These are phyloP conservation scores for Lactifluus subvellereus DNA, from an alignment of 768 basidiomycete species.

Conservation along the genomic window DNA sequence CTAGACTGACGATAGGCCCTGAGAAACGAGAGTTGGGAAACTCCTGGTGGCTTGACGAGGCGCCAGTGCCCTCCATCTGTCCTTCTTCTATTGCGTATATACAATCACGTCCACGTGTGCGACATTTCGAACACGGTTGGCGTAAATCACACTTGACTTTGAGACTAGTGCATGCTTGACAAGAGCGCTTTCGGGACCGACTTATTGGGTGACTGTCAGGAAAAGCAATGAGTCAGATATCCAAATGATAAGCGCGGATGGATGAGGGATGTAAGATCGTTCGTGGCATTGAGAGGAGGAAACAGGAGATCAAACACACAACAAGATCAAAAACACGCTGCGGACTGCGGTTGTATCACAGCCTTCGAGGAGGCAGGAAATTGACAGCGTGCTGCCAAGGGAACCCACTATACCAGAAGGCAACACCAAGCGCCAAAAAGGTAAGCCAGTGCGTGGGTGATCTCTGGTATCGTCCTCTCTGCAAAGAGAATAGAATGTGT, in stretches of 20 bases:
- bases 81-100: conserved; percentile 36
- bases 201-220: conserved; percentile 38
- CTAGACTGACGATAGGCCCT: conserved; percentile 14
- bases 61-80: neutral
- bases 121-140: conserved; percentile 63
- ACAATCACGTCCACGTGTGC: conserved; percentile 56
- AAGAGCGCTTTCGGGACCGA: conserved; percentile 61
- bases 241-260: neutral
- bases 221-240: conserved; percentile 4
- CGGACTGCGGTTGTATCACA: neutral
- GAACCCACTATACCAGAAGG: neutral
- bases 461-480: neutral
- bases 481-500: neutral
- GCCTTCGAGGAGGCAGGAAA: neutral
- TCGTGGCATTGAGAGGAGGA: neutral
- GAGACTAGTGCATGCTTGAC: conserved; percentile 67
- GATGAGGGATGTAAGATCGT: neutral
- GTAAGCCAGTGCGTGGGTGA: neutral
- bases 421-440: neutral
- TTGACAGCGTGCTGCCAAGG: too few species aligned
- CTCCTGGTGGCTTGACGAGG: neutral
- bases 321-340: neutral
- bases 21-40: neutral
- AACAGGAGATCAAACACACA: neutral
- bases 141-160: conserved; percentile 70